Conservation (phyloP, 768 basidiomycete genomes). For the Phanerodontia chrysosporium region DNA sequence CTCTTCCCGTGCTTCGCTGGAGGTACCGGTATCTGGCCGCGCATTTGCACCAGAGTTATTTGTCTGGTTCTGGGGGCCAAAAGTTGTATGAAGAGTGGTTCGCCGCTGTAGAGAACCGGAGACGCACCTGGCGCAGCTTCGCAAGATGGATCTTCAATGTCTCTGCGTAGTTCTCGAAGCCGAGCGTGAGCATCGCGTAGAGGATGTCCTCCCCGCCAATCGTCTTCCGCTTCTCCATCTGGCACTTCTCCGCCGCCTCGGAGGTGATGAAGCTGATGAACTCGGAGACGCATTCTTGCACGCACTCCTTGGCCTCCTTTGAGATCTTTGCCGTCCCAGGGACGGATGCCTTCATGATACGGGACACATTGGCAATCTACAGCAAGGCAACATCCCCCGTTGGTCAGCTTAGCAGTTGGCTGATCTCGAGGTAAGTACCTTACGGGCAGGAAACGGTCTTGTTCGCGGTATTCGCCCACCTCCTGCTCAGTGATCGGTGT, state of each 20-base stretch:
- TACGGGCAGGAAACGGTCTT: conserved; percentile 93
- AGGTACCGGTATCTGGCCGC: neutral
- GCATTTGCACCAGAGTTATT: neutral
- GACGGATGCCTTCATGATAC: conserved; percentile 93
- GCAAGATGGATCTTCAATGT: conserved; percentile 89
- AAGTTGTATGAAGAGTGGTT: neutral
- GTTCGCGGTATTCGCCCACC: conserved; percentile 91
- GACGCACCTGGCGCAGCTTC: conserved; percentile 74
- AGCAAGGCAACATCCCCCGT: neutral
- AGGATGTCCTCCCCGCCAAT: conserved; percentile 97
- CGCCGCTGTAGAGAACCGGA: neutral
- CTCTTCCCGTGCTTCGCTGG: neutral
- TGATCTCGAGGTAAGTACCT: conserved; percentile 21
- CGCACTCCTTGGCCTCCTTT: conserved; percentile 97
- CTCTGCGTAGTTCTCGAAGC: conserved; percentile 94
- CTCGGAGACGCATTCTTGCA: conserved; percentile 97
- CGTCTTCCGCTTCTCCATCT: conserved; percentile 94
- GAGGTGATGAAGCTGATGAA: conserved; percentile 98
- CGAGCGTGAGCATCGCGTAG: conserved; percentile 88
- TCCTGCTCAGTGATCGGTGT: conserved; percentile 86
- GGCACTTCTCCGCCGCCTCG: conserved; percentile 93
- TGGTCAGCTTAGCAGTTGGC: conserved; percentile 2
- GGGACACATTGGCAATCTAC: conserved; percentile 95
- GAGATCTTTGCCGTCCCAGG: conserved; percentile 92
- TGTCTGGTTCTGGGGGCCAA: neutral